phyloP scores from a whole-genome alignment of 2,329 filamentous ascomycete species.

The Westerdykella ornata region DNA sequence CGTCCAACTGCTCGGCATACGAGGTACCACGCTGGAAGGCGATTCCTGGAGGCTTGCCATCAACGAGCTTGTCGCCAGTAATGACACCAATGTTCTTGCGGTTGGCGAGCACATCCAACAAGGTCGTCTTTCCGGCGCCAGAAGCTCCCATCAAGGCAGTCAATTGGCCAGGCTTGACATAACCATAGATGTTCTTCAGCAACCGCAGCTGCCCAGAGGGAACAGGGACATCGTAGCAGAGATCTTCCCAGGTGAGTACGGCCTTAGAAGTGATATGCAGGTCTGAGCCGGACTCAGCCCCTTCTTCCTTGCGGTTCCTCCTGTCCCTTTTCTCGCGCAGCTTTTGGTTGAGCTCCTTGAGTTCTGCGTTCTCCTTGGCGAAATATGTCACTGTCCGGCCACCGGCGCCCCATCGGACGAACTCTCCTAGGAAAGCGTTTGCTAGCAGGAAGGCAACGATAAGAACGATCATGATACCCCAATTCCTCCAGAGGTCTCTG shows the following conservation, averaged over 20 bases:
- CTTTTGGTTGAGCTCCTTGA: conserved; percentile 58
- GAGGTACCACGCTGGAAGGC: conserved; percentile 59
- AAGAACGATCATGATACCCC: conserved; percentile 62
- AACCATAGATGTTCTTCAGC: conserved; percentile 51
- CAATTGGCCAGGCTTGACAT: conserved; percentile 51
- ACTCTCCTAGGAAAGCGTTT: conserved; percentile 69
- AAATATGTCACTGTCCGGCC: conserved; percentile 78
- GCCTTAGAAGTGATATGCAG: conserved; percentile 50
- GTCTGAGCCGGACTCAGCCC: conserved; percentile 40
- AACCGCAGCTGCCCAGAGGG: conserved; percentile 49
- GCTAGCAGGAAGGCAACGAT: conserved; percentile 68
- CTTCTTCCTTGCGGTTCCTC: conserved; percentile 41
- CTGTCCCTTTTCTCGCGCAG: conserved; percentile 55
- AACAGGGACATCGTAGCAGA: conserved; percentile 64
- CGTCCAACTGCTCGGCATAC: conserved; percentile 60
- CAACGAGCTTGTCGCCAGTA: conserved; percentile 56
- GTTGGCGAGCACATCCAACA: conserved; percentile 67
- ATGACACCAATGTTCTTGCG: conserved; percentile 61
- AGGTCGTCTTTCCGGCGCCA: conserved; percentile 77
- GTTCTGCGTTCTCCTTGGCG: conserved; percentile 61
- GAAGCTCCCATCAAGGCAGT: conserved; percentile 44
- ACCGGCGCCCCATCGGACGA: conserved; percentile 69
- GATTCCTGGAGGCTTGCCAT: conserved; percentile 51
- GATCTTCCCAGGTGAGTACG: conserved; percentile 52
- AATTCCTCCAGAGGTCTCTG: conserved; percentile 62